Base-by-base conservation (phyloP, 192 early-diverging fungal genomes). In the Umbelopsis sp. region DNA sequence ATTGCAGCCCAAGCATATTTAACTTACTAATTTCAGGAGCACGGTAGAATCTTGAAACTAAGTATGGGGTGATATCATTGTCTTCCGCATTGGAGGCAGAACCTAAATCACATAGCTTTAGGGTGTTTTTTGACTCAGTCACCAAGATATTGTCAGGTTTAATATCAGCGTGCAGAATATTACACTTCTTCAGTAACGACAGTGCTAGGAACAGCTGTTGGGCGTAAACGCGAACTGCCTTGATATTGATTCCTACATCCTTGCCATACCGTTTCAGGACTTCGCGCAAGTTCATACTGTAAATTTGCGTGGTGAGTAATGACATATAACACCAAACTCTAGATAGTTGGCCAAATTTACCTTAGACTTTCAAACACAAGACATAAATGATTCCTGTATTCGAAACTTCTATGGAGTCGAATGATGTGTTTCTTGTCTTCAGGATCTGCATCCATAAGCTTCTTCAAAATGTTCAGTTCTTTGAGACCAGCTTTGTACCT, bases 131-230 rank as follows among this genome's bases (percentile, higher is more conserved):
- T 69, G 83, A 81, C 71, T 94, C 94, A 11, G 89, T 90, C 3
- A 96, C 96, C 67, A 99, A 84, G 73, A 98, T 94, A 80, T 99
- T 99, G 74, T 99, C 97, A 0, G 97, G 97, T 77, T 99, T 99
- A 81, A 99, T 94, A 77, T 99, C 97, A 50, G 96, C 94, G 74
- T 99, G 97, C 10, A 98, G 72, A 17, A 99, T 83, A 25, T 89
- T 88, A 79, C 91, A 91, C 74, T 91, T 91, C 68, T 89, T 89
- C 22, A 99, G 81, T 12, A 95, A 80, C 38, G 93, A 91, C 53
- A 98, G 84, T 7, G 95, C 84, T 59, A 93, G 76, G 62, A 99
- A 91, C 62, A 99, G 83, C 52, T 99, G 97, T 45, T 92, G 91
- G 10, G 93, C 93, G 78, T 98, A 99, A 16, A 92, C 82, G 17